Conservation (phyloP, 23 red algal genomes). For the Gracilariopsis chorda region DNA sequence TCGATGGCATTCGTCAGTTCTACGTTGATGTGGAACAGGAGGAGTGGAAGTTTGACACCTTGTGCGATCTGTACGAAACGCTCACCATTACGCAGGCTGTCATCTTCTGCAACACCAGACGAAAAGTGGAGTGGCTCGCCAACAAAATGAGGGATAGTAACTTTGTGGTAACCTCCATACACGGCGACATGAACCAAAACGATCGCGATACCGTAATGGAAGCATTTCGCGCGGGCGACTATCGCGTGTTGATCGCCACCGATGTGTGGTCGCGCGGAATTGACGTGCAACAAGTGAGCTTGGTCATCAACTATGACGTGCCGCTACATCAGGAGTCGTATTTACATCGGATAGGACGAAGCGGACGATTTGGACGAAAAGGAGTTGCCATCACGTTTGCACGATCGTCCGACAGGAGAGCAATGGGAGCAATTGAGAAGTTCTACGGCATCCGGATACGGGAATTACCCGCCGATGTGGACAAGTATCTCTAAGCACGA, state of each 20-base stretch:
- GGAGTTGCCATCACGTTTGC: conserved; percentile 91
- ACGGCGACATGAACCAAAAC: conserved; percentile 78
- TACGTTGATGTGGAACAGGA: conserved; percentile 90
- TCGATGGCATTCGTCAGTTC: conserved; percentile 85
- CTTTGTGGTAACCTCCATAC: conserved; percentile 77
- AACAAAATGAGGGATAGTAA: conserved; percentile 65
- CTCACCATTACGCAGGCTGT: conserved; percentile 89
- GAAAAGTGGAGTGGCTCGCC: conserved; percentile 91
- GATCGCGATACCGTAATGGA: conserved; percentile 76
- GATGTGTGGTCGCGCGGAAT: conserved; percentile 90
- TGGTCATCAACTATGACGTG: conserved; percentile 93
- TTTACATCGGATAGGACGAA: conserved; percentile 91
- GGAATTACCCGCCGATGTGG: conserved; percentile 77
- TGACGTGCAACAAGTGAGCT: conserved; percentile 84
- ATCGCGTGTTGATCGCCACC: conserved; percentile 83
- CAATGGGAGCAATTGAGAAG: conserved; percentile 71
- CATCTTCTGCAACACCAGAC: conserved; percentile 80
- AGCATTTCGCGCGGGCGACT: conserved; percentile 61
- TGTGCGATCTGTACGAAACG: conserved; percentile 94
- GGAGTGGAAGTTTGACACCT: conserved; percentile 94
- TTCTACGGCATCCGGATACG: conserved; percentile 81
- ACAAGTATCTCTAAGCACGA: conserved; percentile 64
- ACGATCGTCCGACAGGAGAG: conserved; percentile 17
- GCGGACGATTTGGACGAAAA: conserved; percentile 86
- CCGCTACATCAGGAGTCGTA: conserved; percentile 77